Base-by-base conservation (phyloP, 2,329 filamentous ascomycete genomes). In the Cladophialophora yegresii region DNA sequence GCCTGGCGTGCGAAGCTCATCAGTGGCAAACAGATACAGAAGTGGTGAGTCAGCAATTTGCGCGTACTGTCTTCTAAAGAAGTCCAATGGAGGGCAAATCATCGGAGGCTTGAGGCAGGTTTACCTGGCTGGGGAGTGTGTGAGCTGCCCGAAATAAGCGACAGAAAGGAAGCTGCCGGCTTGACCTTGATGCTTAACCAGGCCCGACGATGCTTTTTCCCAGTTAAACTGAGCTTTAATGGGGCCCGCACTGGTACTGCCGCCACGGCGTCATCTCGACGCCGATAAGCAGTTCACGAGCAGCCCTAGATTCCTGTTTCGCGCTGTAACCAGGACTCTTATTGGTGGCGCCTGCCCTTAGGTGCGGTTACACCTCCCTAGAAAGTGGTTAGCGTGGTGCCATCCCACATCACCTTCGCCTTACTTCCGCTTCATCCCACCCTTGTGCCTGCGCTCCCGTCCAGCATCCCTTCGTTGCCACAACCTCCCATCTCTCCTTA, bases 341-440 rank as follows among this genome's bases (percentile, higher is more conserved):
- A 59, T 59, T 59, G 57, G 57, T 22, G 57, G 30, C 28, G 28
- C 7, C 28, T 16, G 13, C 36, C 61, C 47, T 51, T 9, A 13
- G n/a, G 22, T 36, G 45, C 63, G 63, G 47, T 20, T 66, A 43
- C 30, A 58, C 23, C 54, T 66, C 56, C 64, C 64, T 61, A 47
- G 26, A 55, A 43, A 49, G 56, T 49, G 23, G 51, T 61, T 64
- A 59, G 57, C 32, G 57, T 59, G 33, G 47, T 59, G 49, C 16
- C 43, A 53, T 50, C 26, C 43, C 30, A 54, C 64, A 50, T 60
- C 61, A 63, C 62, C 54, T 20, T 36, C 55, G 32, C 51, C 55
- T 40, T 47, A 49, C 61, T 51, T 32, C 16, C 53, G 43, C 43
- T 36, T 40, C 53, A 58, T 62, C 49, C 55, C 45, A 55, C 40